Conservation (phyloP, 306 rosid genomes). For the Lablab purpureus region DNA sequence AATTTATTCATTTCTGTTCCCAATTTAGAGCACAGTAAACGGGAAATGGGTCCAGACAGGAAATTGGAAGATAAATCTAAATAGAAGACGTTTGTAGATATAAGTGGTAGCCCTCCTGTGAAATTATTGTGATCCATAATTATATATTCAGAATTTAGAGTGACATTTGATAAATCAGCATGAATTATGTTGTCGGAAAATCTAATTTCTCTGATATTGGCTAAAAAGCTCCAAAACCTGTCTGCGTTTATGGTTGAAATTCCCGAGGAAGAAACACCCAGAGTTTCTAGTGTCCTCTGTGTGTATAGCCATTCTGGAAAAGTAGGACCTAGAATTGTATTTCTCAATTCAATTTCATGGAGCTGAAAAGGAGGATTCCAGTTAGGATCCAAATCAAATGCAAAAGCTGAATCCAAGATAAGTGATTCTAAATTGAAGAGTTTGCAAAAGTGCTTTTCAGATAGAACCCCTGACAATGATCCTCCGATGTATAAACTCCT, state of each 20-base stretch:
- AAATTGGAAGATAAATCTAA: constrained; percentile 7
- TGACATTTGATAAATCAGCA: constrained; percentile 31
- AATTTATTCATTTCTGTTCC: neutral
- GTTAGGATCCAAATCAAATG: neutral
- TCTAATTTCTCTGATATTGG: neutral
- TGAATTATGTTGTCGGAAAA: constrained; percentile 36
- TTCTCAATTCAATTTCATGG: neutral
- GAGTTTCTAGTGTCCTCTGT: neutral
- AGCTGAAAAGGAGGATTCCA: constrained; percentile 4
- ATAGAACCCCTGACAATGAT: neutral
- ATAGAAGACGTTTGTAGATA: constrained; percentile 3
- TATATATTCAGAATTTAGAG: neutral
- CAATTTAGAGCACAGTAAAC: neutral
- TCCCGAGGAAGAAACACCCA: neutral
- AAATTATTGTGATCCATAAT: neutral
- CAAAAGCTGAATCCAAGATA: neutral
- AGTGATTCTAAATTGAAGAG: neutral
- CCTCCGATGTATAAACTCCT: neutral
- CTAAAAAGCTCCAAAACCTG: constrained; percentile 15
- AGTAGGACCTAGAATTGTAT: constrained; percentile 13
- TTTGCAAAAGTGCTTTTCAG: neutral
- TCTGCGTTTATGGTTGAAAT: neutral
- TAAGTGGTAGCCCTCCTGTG: constrained; percentile 36
- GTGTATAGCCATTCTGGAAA: constrained; percentile 33
- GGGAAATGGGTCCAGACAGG: constrained; percentile 45